These are phyloP conservation scores for Colletotrichum lupini DNA, from an alignment of 2,329 filamentous ascomycete genomes.

Conservation along the genomic window DNA sequence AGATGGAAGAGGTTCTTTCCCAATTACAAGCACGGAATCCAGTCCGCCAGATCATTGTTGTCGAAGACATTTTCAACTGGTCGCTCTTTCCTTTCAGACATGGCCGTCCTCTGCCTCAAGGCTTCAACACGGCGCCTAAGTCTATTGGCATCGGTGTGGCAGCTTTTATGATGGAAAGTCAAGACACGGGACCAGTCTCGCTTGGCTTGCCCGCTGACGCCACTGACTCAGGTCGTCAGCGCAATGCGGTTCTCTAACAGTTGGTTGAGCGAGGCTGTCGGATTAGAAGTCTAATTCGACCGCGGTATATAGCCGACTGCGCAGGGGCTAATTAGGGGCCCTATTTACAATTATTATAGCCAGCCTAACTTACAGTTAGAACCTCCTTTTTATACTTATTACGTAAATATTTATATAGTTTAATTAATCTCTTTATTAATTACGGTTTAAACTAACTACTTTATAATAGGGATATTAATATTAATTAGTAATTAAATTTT, in stretches of 20 bases:
- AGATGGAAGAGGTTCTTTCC: conserved; percentile 34
- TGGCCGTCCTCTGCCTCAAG: conserved; percentile 41
- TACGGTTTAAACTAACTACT: too few species aligned
- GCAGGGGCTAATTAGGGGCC: too few species aligned
- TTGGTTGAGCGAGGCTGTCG: conserved; percentile 31
- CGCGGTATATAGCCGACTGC: too few species aligned
- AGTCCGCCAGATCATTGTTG: conserved; percentile 44
- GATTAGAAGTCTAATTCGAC: too few species aligned
- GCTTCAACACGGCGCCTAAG: conserved; percentile 38
- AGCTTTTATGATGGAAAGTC: conserved; percentile 44
- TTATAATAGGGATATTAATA: too few species aligned
- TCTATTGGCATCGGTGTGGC: conserved; percentile 47
- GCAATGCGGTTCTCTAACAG: conserved; percentile 39
- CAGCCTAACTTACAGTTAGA: too few species aligned
- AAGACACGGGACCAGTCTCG: conserved; percentile 45
- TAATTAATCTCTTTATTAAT: too few species aligned
- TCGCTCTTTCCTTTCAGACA: conserved; percentile 43
- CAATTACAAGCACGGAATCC: conserved; percentile 41
- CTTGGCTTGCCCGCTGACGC: conserved; percentile 44
- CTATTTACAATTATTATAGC: too few species aligned
- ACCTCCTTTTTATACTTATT: too few species aligned
- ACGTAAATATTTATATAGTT: too few species aligned
- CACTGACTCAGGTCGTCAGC: conserved; percentile 42
- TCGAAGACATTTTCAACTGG: conserved; percentile 45
- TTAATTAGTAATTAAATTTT: too few species aligned